Conservation (phyloP, 352 stramenopile genomes). For the Phytophthora europaea region DNA sequence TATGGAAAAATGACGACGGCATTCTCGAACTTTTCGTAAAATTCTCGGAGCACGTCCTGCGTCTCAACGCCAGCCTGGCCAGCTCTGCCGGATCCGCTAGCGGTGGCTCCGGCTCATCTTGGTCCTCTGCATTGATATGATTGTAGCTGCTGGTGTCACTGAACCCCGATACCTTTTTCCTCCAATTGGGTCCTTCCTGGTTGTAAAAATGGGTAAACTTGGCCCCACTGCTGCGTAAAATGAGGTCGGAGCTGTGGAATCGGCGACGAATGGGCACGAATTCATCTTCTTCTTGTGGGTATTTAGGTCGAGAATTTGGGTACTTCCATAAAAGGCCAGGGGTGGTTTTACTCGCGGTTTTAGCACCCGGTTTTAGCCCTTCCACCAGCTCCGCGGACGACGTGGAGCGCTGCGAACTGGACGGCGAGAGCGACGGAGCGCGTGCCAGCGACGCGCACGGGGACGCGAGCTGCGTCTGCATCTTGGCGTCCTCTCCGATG, state of each 20-base stretch:
- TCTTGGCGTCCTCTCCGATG: constrained; percentile 63
- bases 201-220: constrained; percentile 25
- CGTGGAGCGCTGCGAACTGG: constrained; percentile 25
- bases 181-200: constrained; percentile 19
- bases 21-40: constrained; percentile 43
- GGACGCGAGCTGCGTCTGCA: constrained; percentile 23
- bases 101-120: constrained; percentile 38
- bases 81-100: constrained; percentile 30
- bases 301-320: neutral
- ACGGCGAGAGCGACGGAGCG: constrained; percentile 37
- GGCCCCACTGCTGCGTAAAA: constrained; percentile 36
- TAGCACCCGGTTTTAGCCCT: constrained; percentile 7
- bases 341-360: constrained; percentile 2
- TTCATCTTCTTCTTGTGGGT: constrained; percentile 10
- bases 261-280: constrained; percentile 46
- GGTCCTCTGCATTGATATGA: constrained; percentile 17
- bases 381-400: constrained; percentile 5
- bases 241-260: constrained; percentile 74
- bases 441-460: constrained; percentile 18
- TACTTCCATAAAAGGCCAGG: constrained; percentile 11
- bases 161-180: constrained; percentile 27
- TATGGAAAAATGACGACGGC: constrained; percentile 36
- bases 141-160: constrained; percentile 27
- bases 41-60: constrained; percentile 51
- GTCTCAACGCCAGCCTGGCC: constrained; percentile 21